A percentile compares a stretch with the other conserved stretches of the same genome.
Evolutionary conservation across 2,329 filamentous ascomycete species (phyloP).

Genomic region (Berkeleyomyces rouxiae): DNA sequence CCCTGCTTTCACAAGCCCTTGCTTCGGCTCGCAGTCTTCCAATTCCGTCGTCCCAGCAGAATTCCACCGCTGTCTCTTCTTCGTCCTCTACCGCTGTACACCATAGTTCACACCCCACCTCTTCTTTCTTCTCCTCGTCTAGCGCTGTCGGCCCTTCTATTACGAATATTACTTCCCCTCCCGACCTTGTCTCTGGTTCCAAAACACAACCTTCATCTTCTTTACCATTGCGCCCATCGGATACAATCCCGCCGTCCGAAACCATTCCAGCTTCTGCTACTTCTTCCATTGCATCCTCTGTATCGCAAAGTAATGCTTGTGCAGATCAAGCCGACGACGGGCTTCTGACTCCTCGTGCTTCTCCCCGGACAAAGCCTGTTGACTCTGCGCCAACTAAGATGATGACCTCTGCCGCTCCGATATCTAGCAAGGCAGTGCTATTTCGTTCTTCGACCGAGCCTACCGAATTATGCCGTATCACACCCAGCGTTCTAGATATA

Average conservation of each 20-base stretch:
- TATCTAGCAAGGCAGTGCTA: slow-evolving; percentile 20
- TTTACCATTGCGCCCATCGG: background rate
- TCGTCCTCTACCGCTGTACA: slow-evolving; percentile 7
- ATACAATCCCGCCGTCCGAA: background rate
- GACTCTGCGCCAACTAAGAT: slow-evolving; percentile 9
- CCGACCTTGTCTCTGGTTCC: background rate
- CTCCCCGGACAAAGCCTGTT: slow-evolving; percentile 3
- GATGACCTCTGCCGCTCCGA: slow-evolving; percentile 11
- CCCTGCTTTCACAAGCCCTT: slow-evolving; percentile 40
- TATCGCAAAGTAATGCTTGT: slow-evolving; percentile 9
- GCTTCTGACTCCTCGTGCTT: slow-evolving; percentile 10
- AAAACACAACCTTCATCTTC: background rate
- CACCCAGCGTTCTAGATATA: slow-evolving; percentile 15
- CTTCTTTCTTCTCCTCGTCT: background rate
- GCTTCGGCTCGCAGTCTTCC: slow-evolving; percentile 39
- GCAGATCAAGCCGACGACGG: slow-evolving; percentile 9
- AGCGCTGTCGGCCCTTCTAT: background rate
- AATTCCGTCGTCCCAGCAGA: slow-evolving; percentile 16
- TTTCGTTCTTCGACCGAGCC: slow-evolving; percentile 22
- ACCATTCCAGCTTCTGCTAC: slow-evolving; percentile 1
- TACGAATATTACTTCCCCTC: background rate
- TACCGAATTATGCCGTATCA: slow-evolving; percentile 24
- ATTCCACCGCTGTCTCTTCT: background rate
- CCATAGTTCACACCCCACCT: slow-evolving; percentile 3
- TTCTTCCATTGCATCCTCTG: background rate